Conservation (phyloP, 192 early-diverging fungal species). For the Funneliformis geosporum region DNA sequence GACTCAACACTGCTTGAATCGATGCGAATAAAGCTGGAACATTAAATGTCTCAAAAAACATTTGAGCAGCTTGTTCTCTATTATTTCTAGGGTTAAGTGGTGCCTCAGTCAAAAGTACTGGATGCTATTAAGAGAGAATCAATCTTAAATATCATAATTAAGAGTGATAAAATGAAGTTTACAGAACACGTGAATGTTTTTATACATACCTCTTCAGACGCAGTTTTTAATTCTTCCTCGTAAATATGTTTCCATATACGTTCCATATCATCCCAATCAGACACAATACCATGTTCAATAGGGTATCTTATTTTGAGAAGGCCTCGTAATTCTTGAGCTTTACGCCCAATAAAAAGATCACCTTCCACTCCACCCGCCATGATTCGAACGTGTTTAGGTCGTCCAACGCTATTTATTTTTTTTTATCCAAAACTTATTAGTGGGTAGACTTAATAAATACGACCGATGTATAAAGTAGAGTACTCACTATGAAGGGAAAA, state of each 20-base stretch:
- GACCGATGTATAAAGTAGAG: background rate
- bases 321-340: constrained; percentile 96
- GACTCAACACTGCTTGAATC: constrained; percentile 95
- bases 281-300: constrained; percentile 96
- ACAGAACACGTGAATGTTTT: too few relatives aligned
- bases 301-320: constrained; percentile 93
- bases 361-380: constrained; percentile 99
- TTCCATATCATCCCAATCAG: constrained; percentile 99
- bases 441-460: background rate
- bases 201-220: constrained; percentile 83
- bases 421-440: background rate
- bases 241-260: constrained; percentile 97
- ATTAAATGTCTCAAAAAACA: constrained; percentile 99
- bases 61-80: constrained; percentile 91
- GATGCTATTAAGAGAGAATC: constrained; percentile 65
- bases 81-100: constrained; percentile 92
- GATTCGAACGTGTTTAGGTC: constrained; percentile 93
- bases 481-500: constrained; percentile 88
- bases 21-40: constrained; percentile 96
- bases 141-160: constrained; percentile 18
- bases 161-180: too few relatives aligned
- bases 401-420: constrained; percentile 71
- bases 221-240: constrained; percentile 92
- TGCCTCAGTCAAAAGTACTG: constrained; percentile 95
- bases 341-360: constrained; percentile 92